phyloP scores from a whole-genome alignment of 1,284 basidiomycete genomes.

The Cutaneotrichosporon sp. region DNA sequence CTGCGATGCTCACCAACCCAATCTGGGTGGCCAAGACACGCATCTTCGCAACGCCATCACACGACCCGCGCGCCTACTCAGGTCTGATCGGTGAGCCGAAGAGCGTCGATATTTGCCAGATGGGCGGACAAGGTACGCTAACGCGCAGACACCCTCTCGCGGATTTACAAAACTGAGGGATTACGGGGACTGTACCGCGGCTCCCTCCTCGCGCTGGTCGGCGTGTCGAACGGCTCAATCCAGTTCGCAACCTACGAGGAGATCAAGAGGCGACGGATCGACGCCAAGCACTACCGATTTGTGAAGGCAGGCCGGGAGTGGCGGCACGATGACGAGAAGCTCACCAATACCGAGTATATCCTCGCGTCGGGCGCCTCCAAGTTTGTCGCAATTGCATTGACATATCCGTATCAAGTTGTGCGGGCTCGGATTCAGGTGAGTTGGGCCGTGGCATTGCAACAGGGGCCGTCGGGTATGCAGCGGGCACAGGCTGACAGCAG shows the following conservation, averaged over 20 bases:
- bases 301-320: constrained; percentile 59
- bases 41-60: constrained; percentile 79
- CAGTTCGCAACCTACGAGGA: constrained; percentile 97
- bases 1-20: constrained; percentile 93
- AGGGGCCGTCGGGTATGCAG: too few relatives aligned
- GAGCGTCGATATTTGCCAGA: too few relatives aligned
- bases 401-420: constrained; percentile 97
- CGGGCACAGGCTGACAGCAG: constrained; percentile 8
- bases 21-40: constrained; percentile 98
- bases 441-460: too few relatives aligned
- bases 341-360: constrained; percentile 88
- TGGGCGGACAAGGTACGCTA: too few relatives aligned
- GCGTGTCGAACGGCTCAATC: constrained; percentile 90
- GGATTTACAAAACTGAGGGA: constrained; percentile 69
- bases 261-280: constrained; percentile 84
- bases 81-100: constrained; percentile 72
- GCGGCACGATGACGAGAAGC: constrained; percentile 70
- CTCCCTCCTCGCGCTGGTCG: constrained; percentile 80
- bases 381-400: constrained; percentile 72
- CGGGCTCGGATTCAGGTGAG: constrained; percentile 80
- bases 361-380: constrained; percentile 89
- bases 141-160: constrained; percentile 5
- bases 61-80: constrained; percentile 66
- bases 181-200: constrained; percentile 78
- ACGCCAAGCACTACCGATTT: constrained; percentile 62